Evolutionary conservation across 129 eudicot genomes (phyloP), one percentile per base, ranked within the genome.

Genomic region (Flaveria linearis): DNA sequence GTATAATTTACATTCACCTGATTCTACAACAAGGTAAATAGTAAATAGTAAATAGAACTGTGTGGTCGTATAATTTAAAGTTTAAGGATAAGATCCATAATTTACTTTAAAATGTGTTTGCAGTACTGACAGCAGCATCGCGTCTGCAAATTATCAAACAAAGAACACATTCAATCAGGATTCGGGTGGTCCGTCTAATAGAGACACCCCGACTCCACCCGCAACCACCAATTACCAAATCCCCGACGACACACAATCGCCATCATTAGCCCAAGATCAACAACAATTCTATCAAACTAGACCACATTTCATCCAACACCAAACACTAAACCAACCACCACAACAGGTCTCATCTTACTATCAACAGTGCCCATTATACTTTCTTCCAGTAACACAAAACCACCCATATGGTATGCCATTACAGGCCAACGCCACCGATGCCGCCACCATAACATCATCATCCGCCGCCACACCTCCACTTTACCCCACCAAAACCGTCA

Each of bases 61-160:
- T n/a, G n/a, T 43, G 3, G 1, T 43, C 12, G 11, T 9, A 10
- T 7, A 43, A 45, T 8, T 45, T 9, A 45, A 45, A 9, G 13
- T 45, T 45, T 45, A 9, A 45, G 0, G 50, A 45, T 45, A 9
- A 45, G 8, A 11, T 45, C 3, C 41, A 36, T 45, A 11, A 45
- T 11, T 43, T 1, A 43, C 0, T 10, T 43, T 45, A 17, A 18
- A 56, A 51, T 51, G 18, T 51, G 12, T 14, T 15, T 51, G 62
- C 88, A 90, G 96, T 57, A n/a, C n/a, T n/a, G 96, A 90, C 70
- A 83, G 72, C 63, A 87, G 96, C 64, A 76, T 87, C 22, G 85
- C 87, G 17, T 89, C 92, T 0, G 86, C 84, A 77, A 82, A 63
- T 41, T 36, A 5, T 36, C 41, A 36, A 36, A 36, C 41, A 36